Evolutionary conservation across 768 basidiomycete genomes (phyloP).

Genomic region (Mycena venus): DNA sequence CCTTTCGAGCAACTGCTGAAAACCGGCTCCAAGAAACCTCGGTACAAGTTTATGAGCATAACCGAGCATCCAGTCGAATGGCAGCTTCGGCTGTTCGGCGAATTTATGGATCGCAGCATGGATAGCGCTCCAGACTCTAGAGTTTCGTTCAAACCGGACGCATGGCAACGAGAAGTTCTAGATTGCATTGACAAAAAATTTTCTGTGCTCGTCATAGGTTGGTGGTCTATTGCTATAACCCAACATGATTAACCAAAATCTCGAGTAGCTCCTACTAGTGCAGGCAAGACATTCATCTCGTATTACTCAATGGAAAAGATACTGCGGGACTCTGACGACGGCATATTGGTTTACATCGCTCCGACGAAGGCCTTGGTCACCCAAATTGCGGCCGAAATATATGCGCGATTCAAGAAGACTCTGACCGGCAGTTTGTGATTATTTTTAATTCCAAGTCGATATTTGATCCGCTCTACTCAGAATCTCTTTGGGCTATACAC

Average conservation of each 20-base stretch:
- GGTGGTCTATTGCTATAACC: slow-evolving; percentile 42
- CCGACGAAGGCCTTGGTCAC: slow-evolving; percentile 82
- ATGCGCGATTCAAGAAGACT: slow-evolving; percentile 73
- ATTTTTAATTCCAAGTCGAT: neutral
- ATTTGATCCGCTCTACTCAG: slow-evolving; percentile 45
- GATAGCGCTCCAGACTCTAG: slow-evolving; percentile 69
- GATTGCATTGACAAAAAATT: slow-evolving; percentile 70
- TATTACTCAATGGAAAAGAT: slow-evolving; percentile 84
- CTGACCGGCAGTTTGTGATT: slow-evolving; percentile 53
- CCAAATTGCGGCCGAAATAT: slow-evolving; percentile 82
- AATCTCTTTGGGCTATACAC: slow-evolving; percentile 74
- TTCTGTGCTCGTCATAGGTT: slow-evolving; percentile 78
- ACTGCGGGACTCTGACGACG: slow-evolving; percentile 72
- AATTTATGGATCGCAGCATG: slow-evolving; percentile 81
- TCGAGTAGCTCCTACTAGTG: slow-evolving; percentile 72
- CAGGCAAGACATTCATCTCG: slow-evolving; percentile 84
- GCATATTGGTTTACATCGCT: slow-evolving; percentile 79
- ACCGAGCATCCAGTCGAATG: slow-evolving; percentile 70
- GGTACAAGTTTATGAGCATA: slow-evolving; percentile 68
- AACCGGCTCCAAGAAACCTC: slow-evolving; percentile 53
- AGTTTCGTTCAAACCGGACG: slow-evolving; percentile 76
- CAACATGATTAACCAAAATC: neutral
- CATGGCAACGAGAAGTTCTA: slow-evolving; percentile 77
- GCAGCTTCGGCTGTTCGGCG: slow-evolving; percentile 79
- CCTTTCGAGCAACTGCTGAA: slow-evolving; percentile 69